These are phyloP conservation scores for Gnaphalium uliginosum DNA, from an alignment of 129 eudicot species.

Conservation along the genomic window DNA sequence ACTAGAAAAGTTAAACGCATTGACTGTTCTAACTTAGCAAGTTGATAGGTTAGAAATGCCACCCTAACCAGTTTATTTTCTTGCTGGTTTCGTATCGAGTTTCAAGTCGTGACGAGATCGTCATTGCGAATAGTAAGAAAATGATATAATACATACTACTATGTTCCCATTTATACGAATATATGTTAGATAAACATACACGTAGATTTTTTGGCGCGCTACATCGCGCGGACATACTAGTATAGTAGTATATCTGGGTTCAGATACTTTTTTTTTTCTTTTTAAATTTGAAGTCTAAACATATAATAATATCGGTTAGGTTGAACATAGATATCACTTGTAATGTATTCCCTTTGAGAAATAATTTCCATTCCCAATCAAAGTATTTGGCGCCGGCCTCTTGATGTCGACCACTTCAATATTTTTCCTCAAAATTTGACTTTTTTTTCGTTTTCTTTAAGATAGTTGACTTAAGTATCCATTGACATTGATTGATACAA, in stretches of 20 bases:
- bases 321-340: conserved; percentile 4
- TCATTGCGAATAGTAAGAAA: too few relatives aligned
- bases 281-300: neutral
- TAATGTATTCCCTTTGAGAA: neutral
- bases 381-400: conserved; percentile 10
- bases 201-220: too few relatives aligned
- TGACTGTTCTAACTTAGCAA: too few relatives aligned
- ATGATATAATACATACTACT: too few relatives aligned
- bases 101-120: too few relatives aligned
- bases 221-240: too few relatives aligned
- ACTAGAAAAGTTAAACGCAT: too few relatives aligned
- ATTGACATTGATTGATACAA: neutral
- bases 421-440: conserved; percentile 16
- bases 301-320: conserved; percentile 1
- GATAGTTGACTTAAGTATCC: neutral
- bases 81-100: too few relatives aligned
- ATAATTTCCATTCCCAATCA: neutral
- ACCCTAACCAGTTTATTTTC: too few relatives aligned
- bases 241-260: neutral
- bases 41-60: too few relatives aligned
- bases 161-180: too few relatives aligned
- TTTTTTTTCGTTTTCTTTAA: conserved; percentile 3
- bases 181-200: too few relatives aligned
- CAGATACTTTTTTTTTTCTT: neutral
- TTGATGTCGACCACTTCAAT: conserved; percentile 24